A percentile compares a stretch with the other conserved stretches of the same genome.
phyloP scores from a whole-genome alignment of 148 eudicot genomes.

The Rhododendron williamsianum region DNA sequence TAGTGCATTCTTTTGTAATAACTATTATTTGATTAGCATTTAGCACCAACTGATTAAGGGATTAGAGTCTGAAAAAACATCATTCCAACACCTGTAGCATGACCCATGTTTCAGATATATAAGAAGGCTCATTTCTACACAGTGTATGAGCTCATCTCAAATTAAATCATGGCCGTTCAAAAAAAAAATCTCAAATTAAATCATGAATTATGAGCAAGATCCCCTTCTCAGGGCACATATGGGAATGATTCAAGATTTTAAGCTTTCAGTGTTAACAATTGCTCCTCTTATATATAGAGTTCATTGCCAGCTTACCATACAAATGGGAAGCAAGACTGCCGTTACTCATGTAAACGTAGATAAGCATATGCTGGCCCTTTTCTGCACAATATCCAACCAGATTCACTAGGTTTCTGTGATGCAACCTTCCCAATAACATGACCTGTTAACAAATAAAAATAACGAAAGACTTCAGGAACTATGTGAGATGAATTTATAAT shows the following conservation, averaged over 20 bases:
- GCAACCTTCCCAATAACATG: slow-evolving; percentile 81
- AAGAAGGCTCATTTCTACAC: not conserved
- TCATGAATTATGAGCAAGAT: not conserved
- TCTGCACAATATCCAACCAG: slow-evolving; percentile 96
- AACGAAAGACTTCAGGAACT: not conserved
- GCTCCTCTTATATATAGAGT: not conserved
- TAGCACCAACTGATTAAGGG: not conserved
- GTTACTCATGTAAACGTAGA: slow-evolving; percentile 83
- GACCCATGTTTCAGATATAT: not conserved
- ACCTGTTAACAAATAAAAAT: slow-evolving; percentile 44
- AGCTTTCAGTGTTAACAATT: not conserved
- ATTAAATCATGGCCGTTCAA: too few relatives aligned
- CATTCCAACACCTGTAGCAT: not conserved
- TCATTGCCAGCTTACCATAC: slow-evolving; percentile 51
- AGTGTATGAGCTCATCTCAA: too few relatives aligned
- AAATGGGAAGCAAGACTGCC: slow-evolving; percentile 90
- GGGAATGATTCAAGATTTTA: not conserved
- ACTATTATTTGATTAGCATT: not conserved
- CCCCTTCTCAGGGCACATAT: not conserved
- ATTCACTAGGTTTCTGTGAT: slow-evolving; percentile 94
- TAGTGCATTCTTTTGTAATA: not conserved
- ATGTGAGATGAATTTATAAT: not conserved
- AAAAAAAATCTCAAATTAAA: too few relatives aligned
- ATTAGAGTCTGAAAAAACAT: not conserved
- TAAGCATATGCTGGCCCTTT: slow-evolving; percentile 83